These are phyloP conservation scores for Bidens hawaiensis DNA, from an alignment of 140 eudicot genomes.

Conservation along the genomic window DNA sequence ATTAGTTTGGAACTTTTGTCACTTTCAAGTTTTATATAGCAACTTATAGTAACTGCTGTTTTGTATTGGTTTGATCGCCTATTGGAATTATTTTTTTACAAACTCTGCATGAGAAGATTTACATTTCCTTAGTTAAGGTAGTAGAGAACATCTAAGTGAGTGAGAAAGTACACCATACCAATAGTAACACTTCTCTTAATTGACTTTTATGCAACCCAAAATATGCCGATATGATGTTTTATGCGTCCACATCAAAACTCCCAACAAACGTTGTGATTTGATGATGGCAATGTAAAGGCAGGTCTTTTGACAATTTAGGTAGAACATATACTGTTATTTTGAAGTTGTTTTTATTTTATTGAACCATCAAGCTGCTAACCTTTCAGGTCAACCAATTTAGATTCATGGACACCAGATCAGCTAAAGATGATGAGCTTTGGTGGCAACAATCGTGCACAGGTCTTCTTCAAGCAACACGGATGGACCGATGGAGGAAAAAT, in stretches of 20 bases:
- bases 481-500: conserved; percentile 47
- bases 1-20: neutral
- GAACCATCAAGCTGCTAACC: too few relatives aligned
- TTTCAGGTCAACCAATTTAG: too few relatives aligned
- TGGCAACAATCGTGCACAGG: conserved; percentile 40
- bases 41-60: neutral
- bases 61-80: neutral
- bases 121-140: neutral
- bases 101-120: neutral
- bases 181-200: conserved; percentile 5
- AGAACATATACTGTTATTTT: neutral
- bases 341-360: too few relatives aligned
- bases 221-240: neutral
- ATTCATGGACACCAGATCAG: too few relatives aligned
- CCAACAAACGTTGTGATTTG: neutral
- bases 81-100: neutral
- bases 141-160: neutral
- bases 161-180: neutral
- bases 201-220: conserved; percentile 6
- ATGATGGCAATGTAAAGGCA: neutral
- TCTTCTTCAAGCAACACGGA: too few relatives aligned
- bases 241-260: neutral
- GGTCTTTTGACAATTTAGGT: neutral
- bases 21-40: neutral
- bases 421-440: conserved; percentile 48